Evolutionary conservation across 148 eudicot genomes (phyloP).

Genomic region (Selenicereus undatus): DNA sequence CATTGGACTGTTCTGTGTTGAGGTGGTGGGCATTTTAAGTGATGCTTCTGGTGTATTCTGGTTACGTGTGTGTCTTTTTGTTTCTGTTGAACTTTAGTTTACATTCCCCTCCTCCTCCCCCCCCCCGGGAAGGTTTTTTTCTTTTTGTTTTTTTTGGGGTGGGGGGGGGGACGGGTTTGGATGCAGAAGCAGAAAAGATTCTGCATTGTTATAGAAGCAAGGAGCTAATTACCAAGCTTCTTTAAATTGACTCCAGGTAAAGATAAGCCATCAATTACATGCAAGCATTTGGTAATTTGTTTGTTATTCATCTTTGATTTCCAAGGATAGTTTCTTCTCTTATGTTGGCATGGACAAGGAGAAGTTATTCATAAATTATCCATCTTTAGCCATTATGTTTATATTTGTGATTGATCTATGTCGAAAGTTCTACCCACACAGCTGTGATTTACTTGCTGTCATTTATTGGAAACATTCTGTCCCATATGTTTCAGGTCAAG

Average conservation of each 20-base stretch:
- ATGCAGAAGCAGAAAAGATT: not conserved
- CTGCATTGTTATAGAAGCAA: not conserved
- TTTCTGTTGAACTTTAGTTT: not conserved
- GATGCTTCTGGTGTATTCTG: not conserved
- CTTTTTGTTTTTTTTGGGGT: not conserved
- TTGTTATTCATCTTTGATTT: not conserved
- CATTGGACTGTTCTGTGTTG: not conserved
- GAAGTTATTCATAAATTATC: not conserved
- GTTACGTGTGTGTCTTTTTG: not conserved
- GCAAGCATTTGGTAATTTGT: not conserved
- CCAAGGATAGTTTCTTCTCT: not conserved
- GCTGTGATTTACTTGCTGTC: not conserved
- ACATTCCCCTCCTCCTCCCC: no score
- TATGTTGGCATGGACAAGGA: not conserved
- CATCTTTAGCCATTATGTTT: not conserved
- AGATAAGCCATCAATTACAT: not conserved
- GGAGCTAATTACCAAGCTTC: not conserved
- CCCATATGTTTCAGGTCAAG: slow-evolving; percentile 74
- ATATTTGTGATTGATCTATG: slow-evolving; percentile 1
- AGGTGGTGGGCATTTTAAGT: not conserved
- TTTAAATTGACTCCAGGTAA: not conserved
- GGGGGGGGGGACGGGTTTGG: not conserved
- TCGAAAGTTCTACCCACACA: not conserved
- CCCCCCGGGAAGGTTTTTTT: no score
- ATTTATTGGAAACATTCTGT: not conserved